Percentiles rank a stretch among this genome's conserved stretches.
Conservation (phyloP, 2,329 filamentous ascomycete species). For the Calonectria ilicicola region DNA sequence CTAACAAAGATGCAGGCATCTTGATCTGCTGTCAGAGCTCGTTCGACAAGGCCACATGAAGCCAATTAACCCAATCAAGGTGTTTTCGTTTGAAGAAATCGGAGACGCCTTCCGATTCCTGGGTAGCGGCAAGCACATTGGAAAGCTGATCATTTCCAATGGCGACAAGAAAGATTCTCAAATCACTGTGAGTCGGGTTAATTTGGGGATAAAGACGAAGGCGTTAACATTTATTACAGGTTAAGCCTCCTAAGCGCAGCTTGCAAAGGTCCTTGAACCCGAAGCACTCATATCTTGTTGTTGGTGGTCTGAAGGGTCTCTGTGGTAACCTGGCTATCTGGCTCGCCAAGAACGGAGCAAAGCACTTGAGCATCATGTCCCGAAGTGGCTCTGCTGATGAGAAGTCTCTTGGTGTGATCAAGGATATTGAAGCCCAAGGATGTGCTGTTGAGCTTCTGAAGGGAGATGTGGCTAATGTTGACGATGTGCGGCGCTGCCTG, state of each 20-base stretch:
- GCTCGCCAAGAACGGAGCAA: conserved; percentile 48
- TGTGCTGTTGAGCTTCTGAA: neutral
- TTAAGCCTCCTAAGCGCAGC: neutral
- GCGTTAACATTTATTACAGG: neutral
- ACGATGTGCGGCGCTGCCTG: neutral
- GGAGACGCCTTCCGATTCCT: conserved; percentile 53
- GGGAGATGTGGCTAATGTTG: neutral
- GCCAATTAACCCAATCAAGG: conserved; percentile 37
- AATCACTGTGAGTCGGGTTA: neutral
- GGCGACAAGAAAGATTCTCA: neutral
- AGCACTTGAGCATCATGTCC: conserved; percentile 43
- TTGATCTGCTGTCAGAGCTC: neutral
- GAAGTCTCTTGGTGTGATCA: conserved; percentile 32
- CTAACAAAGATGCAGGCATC: neutral
- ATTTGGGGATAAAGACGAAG: neutral
- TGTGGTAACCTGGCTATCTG: conserved; percentile 49
- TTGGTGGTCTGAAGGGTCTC: conserved; percentile 52
- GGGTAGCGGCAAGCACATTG: neutral
- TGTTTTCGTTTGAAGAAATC: conserved; percentile 43
- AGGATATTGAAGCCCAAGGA: neutral
- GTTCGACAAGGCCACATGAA: conserved; percentile 31
- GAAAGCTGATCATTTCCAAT: conserved; percentile 4
- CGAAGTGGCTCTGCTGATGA: conserved; percentile 47
- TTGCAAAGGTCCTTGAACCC: neutral
- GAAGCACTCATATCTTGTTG: conserved; percentile 47